Conservation (phyloP, 768 basidiomycete genomes). For the Auricularia cornea region DNA sequence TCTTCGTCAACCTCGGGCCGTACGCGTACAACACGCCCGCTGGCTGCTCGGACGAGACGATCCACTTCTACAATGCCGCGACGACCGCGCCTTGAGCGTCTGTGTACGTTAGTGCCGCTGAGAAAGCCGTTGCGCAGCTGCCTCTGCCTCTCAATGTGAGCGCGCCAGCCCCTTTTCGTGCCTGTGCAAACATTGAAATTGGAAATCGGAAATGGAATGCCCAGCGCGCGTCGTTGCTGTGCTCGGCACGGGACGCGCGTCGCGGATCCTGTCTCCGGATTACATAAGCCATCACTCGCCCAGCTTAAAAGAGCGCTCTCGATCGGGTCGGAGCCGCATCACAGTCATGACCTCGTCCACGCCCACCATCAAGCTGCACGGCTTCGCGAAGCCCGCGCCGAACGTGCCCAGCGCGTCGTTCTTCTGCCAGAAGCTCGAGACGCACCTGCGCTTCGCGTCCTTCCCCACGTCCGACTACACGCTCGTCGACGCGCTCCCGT, state of each 20-base stretch:
- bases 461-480: constrained; percentile 18
- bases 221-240: no score
- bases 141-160: no score
- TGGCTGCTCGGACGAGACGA: constrained; percentile 44
- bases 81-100: constrained; percentile 25
- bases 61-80: constrained; percentile 51
- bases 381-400: constrained; percentile 13
- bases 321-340: no score
- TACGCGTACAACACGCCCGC: constrained; percentile 46
- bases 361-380: constrained; percentile 12
- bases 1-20: constrained; percentile 48
- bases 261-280: no score
- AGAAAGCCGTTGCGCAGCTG: no score
- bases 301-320: no score
- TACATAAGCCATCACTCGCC: no score
- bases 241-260: no score
- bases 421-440: constrained; percentile 28
- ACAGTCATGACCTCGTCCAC: neutral
- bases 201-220: no score
- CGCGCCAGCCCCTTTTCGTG: no score
- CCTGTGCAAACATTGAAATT: no score
- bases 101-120: no score
- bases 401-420: constrained; percentile 20
- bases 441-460: constrained; percentile 20
- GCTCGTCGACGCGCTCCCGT: constrained; percentile 17